These are phyloP conservation scores for Quercus robur DNA, from an alignment of 306 rosid genomes.

Conservation along the genomic window DNA sequence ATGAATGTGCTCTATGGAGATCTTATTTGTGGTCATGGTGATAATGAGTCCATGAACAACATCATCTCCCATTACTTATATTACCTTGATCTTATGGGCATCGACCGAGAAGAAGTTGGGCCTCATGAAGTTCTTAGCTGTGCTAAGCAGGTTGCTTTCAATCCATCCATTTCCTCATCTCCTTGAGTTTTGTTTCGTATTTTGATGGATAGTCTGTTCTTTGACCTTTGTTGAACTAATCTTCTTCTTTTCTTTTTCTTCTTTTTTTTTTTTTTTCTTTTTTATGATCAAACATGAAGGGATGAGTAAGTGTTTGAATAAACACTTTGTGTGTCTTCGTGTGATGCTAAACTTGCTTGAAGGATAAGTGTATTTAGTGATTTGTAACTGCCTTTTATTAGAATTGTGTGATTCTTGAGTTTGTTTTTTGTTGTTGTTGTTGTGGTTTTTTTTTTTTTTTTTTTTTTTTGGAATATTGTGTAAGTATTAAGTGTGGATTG, in stretches of 20 bases:
- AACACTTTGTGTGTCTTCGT: no score
- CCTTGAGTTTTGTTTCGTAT: not conserved
- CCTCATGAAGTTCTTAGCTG: slow-evolving; percentile 56
- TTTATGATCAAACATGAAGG: no score
- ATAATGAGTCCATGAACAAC: no score
- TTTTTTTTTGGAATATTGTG: not conserved
- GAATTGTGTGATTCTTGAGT: not conserved
- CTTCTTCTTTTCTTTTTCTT: no score
- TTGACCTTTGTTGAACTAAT: not conserved
- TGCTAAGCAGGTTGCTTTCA: slow-evolving; percentile 70
- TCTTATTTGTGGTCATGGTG: no score
- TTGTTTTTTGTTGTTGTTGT: no score
- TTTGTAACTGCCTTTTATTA: not conserved
- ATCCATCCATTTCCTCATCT: slow-evolving; percentile 52
- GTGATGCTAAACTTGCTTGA: not conserved
- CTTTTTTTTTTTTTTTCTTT: no score
- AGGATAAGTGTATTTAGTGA: not conserved
- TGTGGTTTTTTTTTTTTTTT: not conserved
- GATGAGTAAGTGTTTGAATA: no score
- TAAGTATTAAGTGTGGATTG: not conserved
- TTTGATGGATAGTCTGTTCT: no score
- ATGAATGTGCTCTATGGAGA: no score
- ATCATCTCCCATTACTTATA: no score
- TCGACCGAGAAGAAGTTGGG: slow-evolving; percentile 65
- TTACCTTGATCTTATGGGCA: no score